Evolutionary conservation across 345 rosid species (phyloP).

Genomic region (Draba incana): DNA sequence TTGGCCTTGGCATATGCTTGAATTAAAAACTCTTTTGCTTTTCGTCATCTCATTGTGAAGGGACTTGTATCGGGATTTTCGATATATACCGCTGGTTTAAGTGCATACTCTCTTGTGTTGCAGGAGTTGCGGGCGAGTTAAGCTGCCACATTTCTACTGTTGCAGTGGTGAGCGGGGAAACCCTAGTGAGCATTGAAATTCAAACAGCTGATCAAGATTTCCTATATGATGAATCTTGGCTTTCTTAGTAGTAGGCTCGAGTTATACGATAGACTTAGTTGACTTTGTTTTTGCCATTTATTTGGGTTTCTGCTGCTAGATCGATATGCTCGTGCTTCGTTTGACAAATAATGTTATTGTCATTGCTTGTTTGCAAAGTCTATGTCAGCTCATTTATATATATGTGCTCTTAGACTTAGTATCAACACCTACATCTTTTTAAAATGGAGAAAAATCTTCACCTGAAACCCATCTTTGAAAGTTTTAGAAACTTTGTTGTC

Average conservation of each 20-base stretch:
- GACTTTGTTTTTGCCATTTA: conserved; percentile 11
- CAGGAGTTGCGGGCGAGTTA: conserved; percentile 23
- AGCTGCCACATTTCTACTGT: conserved; percentile 22
- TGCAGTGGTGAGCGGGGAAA: conserved; percentile 67
- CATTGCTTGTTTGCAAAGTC: conserved; percentile 14
- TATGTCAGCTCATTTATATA: too few species aligned
- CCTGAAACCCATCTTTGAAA: conserved; percentile 20
- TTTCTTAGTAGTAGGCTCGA: conserved; percentile 25
- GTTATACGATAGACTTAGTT: conserved; percentile 22
- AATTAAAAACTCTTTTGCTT: background rate
- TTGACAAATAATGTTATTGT: conserved; percentile 12
- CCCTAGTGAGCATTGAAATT: conserved; percentile 33
- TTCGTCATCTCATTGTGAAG: conserved; percentile 12
- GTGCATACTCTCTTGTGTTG: background rate
- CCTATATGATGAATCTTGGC: conserved; percentile 8
- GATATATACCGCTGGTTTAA: background rate
- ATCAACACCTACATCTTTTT: background rate
- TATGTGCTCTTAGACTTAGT: background rate
- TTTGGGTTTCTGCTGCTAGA: conserved; percentile 30
- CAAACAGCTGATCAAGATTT: background rate
- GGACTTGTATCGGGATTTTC: background rate
- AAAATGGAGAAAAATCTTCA: conserved; percentile 9
- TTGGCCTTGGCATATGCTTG: conserved; percentile 10
- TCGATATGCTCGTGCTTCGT: conserved; percentile 22
- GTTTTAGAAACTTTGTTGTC: background rate